These are phyloP conservation scores for Candida tetrigidarum DNA, from an alignment of 1,139 yeast species.

Conservation along the genomic window DNA sequence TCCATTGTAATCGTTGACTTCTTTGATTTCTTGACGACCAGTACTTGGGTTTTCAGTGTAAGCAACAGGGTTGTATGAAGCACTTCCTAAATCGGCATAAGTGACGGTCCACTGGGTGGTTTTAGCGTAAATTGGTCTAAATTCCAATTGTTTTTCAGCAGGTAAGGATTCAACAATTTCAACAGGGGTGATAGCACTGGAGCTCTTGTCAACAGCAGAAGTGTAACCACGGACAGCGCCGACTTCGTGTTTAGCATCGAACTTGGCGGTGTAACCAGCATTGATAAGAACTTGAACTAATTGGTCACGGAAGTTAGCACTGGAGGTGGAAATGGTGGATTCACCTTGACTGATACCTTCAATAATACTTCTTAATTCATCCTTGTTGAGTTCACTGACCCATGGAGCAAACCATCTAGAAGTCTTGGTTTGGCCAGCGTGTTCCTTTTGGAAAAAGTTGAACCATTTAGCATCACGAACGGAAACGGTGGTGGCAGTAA, in stretches of 20 bases:
- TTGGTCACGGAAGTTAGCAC: not conserved
- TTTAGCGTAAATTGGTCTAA: not conserved
- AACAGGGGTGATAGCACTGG: not conserved
- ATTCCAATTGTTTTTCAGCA: not conserved
- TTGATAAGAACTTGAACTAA: not conserved
- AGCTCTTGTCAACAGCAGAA: not conserved
- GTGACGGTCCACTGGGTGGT: not conserved
- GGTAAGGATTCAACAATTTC: not conserved
- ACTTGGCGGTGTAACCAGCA: slow-evolving; percentile 5
- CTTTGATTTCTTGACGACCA: slow-evolving; percentile 1
- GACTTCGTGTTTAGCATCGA: not conserved
- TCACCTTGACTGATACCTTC: not conserved
- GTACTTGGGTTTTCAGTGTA: not conserved
- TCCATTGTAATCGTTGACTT: slow-evolving; percentile 6
- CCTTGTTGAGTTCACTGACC: not conserved
- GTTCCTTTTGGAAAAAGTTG: not conserved
- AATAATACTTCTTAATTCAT: not conserved
- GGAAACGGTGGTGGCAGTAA: not conserved
- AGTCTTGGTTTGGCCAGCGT: not conserved
- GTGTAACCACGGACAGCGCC: not conserved
- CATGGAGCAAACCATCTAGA: not conserved
- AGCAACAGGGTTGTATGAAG: not conserved
- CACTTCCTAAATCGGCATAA: not conserved
- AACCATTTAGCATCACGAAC: not conserved
- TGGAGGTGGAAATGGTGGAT: not conserved